Conservation (phyloP, 2,329 filamentous ascomycete species). For the Claviceps quebecensis region DNA sequence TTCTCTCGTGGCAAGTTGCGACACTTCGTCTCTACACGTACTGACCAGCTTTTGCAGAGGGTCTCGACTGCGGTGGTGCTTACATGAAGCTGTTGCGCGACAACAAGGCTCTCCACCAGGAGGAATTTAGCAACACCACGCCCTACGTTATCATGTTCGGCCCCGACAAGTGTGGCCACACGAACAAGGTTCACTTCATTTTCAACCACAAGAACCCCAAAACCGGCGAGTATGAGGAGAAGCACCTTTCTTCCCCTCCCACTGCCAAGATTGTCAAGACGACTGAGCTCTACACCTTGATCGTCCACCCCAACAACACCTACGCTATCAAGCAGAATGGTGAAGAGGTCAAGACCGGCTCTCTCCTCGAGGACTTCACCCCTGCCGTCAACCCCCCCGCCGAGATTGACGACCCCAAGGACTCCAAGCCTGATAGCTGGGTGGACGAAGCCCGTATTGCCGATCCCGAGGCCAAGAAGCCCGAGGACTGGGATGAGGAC, state of each 20-base stretch:
- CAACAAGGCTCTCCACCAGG: constrained; percentile 89
- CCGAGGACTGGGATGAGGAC: constrained; percentile 98
- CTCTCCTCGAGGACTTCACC: constrained; percentile 82
- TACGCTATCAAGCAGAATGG: constrained; percentile 88
- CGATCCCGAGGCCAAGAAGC: constrained; percentile 89
- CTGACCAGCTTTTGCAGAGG: constrained; percentile 40
- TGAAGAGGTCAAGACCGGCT: constrained; percentile 75
- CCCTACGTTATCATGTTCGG: constrained; percentile 99
- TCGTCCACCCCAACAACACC: constrained; percentile 93
- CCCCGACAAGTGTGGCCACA: constrained; percentile 96
- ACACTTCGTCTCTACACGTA: neutral
- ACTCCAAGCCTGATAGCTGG: constrained; percentile 91
- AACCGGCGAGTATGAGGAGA: constrained; percentile 99
- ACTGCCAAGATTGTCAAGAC: constrained; percentile 82
- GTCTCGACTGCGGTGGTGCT: constrained; percentile 92
- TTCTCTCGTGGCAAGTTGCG: too few species aligned
- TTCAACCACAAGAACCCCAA: constrained; percentile 99
- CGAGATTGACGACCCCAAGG: constrained; percentile 91
- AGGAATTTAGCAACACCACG: constrained; percentile 95
- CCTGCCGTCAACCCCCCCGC: constrained; percentile 86
- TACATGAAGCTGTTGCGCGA: constrained; percentile 99
- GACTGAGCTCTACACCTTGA: constrained; percentile 87
- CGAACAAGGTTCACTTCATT: constrained; percentile 98
- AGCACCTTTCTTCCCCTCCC: constrained; percentile 80
- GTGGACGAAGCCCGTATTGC: constrained; percentile 84